phyloP scores from a whole-genome alignment of 108 stramenopile genomes.

The Nannochloropsis oceanica region DNA sequence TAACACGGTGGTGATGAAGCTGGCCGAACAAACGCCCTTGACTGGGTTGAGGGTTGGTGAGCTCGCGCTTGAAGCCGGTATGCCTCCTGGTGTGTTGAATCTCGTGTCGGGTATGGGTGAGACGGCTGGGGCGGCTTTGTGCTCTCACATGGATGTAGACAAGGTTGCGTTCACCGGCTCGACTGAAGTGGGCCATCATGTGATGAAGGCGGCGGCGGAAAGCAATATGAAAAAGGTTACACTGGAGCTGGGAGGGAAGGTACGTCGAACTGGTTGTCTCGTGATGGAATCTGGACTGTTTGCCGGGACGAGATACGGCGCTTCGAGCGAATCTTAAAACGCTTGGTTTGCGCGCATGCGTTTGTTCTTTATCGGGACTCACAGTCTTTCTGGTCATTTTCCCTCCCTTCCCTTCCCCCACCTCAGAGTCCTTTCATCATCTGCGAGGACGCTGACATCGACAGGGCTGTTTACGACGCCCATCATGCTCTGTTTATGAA shows the following conservation, averaged over 20 bases:
- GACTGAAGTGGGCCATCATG: constrained; percentile 17
- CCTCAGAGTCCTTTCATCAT: constrained; percentile 28
- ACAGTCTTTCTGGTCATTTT: not conserved
- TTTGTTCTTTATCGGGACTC: too few species aligned
- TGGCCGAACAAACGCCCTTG: constrained; percentile 74
- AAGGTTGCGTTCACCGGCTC: constrained; percentile 73
- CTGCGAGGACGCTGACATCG: constrained; percentile 31
- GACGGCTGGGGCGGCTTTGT: constrained; percentile 47
- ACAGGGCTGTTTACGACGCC: constrained; percentile 37
- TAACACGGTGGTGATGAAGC: constrained; percentile 76
- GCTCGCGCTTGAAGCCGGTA: constrained; percentile 55
- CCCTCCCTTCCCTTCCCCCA: not conserved
- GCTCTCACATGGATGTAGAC: constrained; percentile 38
- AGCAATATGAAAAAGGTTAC: constrained; percentile 42
- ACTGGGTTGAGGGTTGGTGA: constrained; percentile 50
- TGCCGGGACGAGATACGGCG: too few species aligned
- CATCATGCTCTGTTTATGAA: constrained; percentile 45
- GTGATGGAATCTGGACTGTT: too few species aligned
- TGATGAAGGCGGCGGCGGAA: constrained; percentile 35
- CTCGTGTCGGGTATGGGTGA: constrained; percentile 55
- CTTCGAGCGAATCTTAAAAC: too few species aligned
- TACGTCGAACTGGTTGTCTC: not conserved
- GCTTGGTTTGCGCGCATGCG: too few species aligned
- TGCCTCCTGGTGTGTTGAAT: constrained; percentile 69
- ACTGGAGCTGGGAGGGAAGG: constrained; percentile 68